Evolutionary conservation across 441 rosid species (phyloP).

Genomic region (Isatis lusitanica): DNA sequence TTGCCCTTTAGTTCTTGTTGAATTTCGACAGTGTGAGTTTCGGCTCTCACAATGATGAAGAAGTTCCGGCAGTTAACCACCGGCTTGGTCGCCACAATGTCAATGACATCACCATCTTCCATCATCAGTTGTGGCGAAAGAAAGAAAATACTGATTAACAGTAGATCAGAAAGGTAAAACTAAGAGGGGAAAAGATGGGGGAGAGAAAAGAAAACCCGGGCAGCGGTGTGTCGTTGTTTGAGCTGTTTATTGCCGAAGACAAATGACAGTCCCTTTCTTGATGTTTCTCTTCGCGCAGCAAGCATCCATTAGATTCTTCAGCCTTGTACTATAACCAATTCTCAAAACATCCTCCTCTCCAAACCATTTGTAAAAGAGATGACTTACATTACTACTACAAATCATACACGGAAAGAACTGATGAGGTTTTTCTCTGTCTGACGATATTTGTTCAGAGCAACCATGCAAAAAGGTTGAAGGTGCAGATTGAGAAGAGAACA

Average conservation of each 20-base stretch:
- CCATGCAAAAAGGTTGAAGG: too few relatives aligned
- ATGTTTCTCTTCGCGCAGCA: constrained; percentile 22
- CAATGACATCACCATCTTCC: constrained; percentile 26
- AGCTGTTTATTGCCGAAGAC: not conserved
- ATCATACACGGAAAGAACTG: too few relatives aligned
- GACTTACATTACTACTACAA: too few relatives aligned
- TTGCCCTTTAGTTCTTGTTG: too few relatives aligned
- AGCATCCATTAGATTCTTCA: constrained; percentile 26
- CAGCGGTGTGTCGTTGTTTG: constrained; percentile 26
- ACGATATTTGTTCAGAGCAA: too few relatives aligned
- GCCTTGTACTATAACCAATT: not conserved
- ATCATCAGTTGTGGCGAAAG: constrained; percentile 16
- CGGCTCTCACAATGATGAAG: too few relatives aligned
- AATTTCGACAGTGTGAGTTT: too few relatives aligned
- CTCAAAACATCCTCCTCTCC: constrained; percentile 26
- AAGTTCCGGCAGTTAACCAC: constrained; percentile 24
- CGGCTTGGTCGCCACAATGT: not conserved
- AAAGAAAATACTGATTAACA: not conserved
- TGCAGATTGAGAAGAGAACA: too few relatives aligned
- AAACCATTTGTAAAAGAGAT: not conserved
- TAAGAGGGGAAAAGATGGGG: not conserved
- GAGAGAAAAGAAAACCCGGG: constrained; percentile 6
- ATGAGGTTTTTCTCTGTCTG: too few relatives aligned
- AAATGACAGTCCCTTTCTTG: not conserved
- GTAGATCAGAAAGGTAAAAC: not conserved